Conservation (phyloP, 352 stramenopile species). For the Plasmopara viticola region DNA sequence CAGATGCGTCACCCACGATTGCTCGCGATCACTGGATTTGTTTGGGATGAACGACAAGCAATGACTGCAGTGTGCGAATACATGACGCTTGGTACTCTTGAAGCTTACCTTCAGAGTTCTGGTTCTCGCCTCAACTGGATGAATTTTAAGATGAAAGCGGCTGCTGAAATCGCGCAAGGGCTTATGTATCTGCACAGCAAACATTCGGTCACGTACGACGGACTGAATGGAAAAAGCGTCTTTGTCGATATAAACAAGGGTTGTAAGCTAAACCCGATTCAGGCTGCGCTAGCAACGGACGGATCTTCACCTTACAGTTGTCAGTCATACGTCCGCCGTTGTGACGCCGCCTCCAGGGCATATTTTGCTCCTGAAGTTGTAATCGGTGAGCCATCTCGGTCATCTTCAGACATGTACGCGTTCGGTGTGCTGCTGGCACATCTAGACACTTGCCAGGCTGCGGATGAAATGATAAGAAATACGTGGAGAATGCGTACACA, state of each 20-base stretch:
- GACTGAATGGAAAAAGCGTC: slow-evolving; percentile 56
- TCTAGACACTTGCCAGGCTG: slow-evolving; percentile 48
- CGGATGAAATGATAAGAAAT: slow-evolving; percentile 58
- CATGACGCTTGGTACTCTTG: slow-evolving; percentile 64
- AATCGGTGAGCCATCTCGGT: slow-evolving; percentile 32
- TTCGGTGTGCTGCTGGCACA: slow-evolving; percentile 62
- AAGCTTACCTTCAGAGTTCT: slow-evolving; percentile 41
- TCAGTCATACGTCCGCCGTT: slow-evolving; percentile 22
- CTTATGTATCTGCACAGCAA: slow-evolving; percentile 78
- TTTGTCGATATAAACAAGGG: slow-evolving; percentile 67
- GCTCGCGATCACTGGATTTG: slow-evolving; percentile 49
- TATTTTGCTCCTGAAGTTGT: slow-evolving; percentile 59
- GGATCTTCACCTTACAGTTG: slow-evolving; percentile 25
- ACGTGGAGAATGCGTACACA: slow-evolving; percentile 51
- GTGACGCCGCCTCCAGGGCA: slow-evolving; percentile 27
- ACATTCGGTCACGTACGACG: slow-evolving; percentile 65
- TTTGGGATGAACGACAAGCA: slow-evolving; percentile 50
- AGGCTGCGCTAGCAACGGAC: slow-evolving; percentile 48
- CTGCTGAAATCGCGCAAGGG: slow-evolving; percentile 49
- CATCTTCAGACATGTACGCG: slow-evolving; percentile 67
- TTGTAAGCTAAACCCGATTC: slow-evolving; percentile 75
- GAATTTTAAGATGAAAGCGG: slow-evolving; percentile 75
- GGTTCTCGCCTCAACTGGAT: slow-evolving; percentile 48
- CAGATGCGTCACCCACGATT: slow-evolving; percentile 68
- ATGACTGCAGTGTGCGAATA: slow-evolving; percentile 66